Evolutionary conservation across 2,329 filamentous ascomycete species (phyloP).

Genomic region (Alternaria arbusti): DNA sequence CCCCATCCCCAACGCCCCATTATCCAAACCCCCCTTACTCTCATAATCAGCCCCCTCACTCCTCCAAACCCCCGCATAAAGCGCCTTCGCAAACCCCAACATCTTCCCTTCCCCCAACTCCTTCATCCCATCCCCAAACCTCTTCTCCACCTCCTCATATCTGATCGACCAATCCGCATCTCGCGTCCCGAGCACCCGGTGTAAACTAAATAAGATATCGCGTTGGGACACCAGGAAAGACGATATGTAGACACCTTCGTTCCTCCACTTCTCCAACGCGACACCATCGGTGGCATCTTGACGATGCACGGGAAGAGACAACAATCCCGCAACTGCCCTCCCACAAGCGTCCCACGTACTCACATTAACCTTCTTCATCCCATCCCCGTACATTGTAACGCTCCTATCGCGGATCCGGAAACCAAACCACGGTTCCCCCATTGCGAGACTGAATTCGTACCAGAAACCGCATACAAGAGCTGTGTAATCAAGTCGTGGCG

Average conservation of each 20-base stretch:
- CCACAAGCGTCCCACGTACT: conserved; percentile 61
- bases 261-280: conserved; percentile 9
- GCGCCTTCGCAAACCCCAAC: conserved; percentile 53
- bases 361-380: conserved; percentile 48
- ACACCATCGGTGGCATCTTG: neutral
- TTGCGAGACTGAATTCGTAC: conserved; percentile 49
- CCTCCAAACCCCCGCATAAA: conserved; percentile 50
- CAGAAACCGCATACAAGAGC: conserved; percentile 37
- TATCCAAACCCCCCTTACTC: conserved; percentile 50
- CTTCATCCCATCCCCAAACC: conserved; percentile 57
- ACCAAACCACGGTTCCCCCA: conserved; percentile 38
- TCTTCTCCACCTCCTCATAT: conserved; percentile 54
- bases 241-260: conserved; percentile 25
- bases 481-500: conserved; percentile 6
- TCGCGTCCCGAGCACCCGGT: conserved; percentile 63
- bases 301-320: conserved; percentile 41
- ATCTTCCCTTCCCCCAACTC: conserved; percentile 25
- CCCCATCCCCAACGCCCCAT: conserved; percentile 63
- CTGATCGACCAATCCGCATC: conserved; percentile 67
- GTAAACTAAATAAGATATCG: conserved; percentile 69
- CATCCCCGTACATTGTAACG: conserved; percentile 36
- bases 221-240: conserved; percentile 56
- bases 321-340: conserved; percentile 55
- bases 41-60: conserved; percentile 32
- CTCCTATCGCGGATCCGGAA: conserved; percentile 46